These are phyloP conservation scores for Boletus huronensis DNA, from an alignment of 768 basidiomycete species.

Conservation along the genomic window DNA sequence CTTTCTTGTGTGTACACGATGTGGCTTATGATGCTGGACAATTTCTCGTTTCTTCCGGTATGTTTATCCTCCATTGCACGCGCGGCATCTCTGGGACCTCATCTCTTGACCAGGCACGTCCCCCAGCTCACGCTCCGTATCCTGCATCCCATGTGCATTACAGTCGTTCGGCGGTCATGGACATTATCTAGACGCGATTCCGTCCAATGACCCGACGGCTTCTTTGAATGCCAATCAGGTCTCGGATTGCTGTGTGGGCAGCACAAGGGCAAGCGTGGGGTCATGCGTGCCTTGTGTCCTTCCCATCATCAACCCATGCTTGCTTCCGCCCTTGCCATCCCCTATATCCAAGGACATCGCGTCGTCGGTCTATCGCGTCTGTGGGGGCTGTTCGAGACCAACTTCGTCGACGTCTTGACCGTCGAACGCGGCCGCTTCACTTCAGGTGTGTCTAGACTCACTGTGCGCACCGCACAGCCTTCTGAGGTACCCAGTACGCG, in stretches of 20 bases:
- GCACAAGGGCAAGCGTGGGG: background rate
- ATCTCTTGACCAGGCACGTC: no score
- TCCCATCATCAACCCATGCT: background rate
- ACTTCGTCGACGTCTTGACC: constrained; percentile 13
- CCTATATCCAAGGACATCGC: background rate
- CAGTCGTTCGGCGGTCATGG: background rate
- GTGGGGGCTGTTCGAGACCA: constrained; percentile 3
- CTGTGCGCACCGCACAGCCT: background rate
- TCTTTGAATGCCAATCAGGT: constrained; percentile 49
- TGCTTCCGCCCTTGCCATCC: background rate
- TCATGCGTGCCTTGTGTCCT: background rate
- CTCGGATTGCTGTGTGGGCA: no score
- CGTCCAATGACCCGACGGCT: constrained; percentile 34
- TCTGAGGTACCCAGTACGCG: no score
- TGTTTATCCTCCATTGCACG: background rate
- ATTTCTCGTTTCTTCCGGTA: no score
- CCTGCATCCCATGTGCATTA: background rate
- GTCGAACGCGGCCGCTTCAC: no score
- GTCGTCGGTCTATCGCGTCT: constrained; percentile 10
- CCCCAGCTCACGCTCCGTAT: background rate
- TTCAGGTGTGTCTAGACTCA: no score
- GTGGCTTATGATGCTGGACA: background rate
- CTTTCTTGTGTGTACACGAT: background rate
- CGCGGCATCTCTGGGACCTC: no score
- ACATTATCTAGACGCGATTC: background rate